Conservation (phyloP, 176 grass and related monocot species). For the Thinopyrum elongatum region DNA sequence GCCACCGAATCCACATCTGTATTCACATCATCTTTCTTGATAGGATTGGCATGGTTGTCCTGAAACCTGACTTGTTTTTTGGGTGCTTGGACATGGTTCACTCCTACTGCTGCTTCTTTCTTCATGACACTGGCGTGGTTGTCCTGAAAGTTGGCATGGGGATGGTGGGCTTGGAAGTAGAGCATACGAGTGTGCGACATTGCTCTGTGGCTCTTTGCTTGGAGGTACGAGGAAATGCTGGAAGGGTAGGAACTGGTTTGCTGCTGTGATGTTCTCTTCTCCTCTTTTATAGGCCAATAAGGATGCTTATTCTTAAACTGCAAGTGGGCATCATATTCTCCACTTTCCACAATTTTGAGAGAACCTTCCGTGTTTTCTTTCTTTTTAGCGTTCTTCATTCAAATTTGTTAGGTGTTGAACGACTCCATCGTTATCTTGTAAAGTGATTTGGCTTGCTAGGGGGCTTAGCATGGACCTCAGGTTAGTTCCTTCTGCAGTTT, state of each 20-base stretch:
- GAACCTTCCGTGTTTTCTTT: conserved; percentile 1
- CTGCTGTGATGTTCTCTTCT: conserved; percentile 2
- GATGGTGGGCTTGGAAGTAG: conserved; percentile 15
- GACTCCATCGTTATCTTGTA: conserved; percentile 10
- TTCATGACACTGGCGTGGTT: conserved; percentile 23
- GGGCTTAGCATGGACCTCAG: background rate
- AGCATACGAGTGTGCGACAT: conserved; percentile 34
- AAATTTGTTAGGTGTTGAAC: conserved; percentile 21
- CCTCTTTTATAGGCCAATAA: conserved; percentile 53
- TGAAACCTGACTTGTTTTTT: conserved; percentile 35
- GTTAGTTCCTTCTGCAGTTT: background rate
- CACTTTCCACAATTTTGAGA: background rate
- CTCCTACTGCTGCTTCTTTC: conserved; percentile 21
- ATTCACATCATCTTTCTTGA: conserved; percentile 37
- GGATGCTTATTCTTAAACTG: background rate
- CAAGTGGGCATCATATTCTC: conserved; percentile 43
- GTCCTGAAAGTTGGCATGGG: conserved; percentile 39
- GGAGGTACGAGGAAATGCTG: background rate
- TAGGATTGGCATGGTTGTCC: conserved; percentile 25
- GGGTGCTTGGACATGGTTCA: conserved; percentile 13
- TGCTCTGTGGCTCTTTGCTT: conserved; percentile 3
- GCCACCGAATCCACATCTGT: conserved; percentile 56
- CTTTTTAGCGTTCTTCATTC: conserved; percentile 8
- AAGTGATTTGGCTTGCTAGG: background rate
- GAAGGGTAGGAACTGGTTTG: conserved; percentile 7